Base-by-base conservation (phyloP, 2,329 filamentous ascomycete genomes). In the Coleophoma crateriformis region DNA sequence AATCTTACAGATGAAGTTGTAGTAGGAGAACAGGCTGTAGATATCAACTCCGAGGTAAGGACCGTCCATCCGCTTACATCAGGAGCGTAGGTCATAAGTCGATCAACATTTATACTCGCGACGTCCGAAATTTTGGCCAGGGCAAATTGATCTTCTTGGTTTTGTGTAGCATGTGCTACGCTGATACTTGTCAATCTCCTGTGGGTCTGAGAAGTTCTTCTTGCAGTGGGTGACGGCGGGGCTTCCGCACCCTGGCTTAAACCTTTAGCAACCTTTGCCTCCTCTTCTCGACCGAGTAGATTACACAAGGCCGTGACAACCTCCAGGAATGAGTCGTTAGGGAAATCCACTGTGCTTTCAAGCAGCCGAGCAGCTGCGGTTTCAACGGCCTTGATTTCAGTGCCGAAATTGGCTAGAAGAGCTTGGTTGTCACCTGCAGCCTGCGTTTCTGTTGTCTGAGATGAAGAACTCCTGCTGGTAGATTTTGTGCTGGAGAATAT, bases 291-390 rank as follows among this genome's bases (percentile, higher is more conserved):
- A 33, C 78, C 76, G 6, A 95, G 74, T 7, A 96, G 73, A 42
- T 78, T 75, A 61, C 90, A 90, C 4, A 96, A 76, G 0, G 90
- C 86, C 48, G 76, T 72, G 2, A 97, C 74, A 10, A 97, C 82
- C 54, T 88, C 81, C 5, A 86, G 72, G 59, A 97, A 97, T 0
- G 90, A 76, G 14, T 83, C 77, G 55, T 92, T 90, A 0, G 90
- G 89, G 60, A 95, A 97, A 58, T 96, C 91, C 14, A 87, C 77
- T 0, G 91, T 97, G 67, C 90, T 96, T 64, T 97, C 94, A 50
- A 97, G 84, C 15, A 99, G 75, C 54, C 94, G 83, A 1, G 84
- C 83, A 1, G 90, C 90, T 3, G 94, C 94, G 7, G 87, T 85
- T 66, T 96, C 89, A 0, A 97, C 92, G 33, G 94, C 89, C 52